phyloP scores from a whole-genome alignment of 1,139 yeast genomes.

The Candida dubliniensis region DNA sequence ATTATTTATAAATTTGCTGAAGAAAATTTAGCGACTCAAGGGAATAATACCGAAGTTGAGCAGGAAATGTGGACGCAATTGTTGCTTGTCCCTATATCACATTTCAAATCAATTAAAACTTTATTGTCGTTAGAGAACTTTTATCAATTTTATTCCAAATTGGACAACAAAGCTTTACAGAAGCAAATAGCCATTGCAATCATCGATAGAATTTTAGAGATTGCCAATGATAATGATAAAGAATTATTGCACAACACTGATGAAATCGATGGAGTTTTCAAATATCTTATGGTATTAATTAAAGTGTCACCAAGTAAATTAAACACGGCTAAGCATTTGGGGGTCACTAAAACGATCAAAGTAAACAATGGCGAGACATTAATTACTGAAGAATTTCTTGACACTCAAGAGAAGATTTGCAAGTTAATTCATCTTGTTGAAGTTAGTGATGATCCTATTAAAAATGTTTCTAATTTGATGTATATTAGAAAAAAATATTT shows the following conservation, averaged over 20 bases:
- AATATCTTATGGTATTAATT: constrained; percentile 39
- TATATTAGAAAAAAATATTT: constrained; percentile 56
- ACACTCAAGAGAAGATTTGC: constrained; percentile 69
- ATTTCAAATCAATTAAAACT: constrained; percentile 31
- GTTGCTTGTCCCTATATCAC: constrained; percentile 57
- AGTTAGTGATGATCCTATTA: constrained; percentile 41
- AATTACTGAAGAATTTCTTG: constrained; percentile 39
- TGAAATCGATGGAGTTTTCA: constrained; percentile 47
- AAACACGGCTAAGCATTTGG: constrained; percentile 39
- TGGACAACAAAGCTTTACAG: constrained; percentile 33
- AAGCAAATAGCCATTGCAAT: constrained; percentile 45
- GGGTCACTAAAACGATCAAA: constrained; percentile 34
- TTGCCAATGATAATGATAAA: constrained; percentile 13
- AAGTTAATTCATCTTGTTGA: constrained; percentile 66
- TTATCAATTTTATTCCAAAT: constrained; percentile 39
- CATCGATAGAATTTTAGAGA: constrained; percentile 35
- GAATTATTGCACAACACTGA: constrained; percentile 25
- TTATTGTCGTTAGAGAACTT: constrained; percentile 39
- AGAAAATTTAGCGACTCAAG: constrained; percentile 34
- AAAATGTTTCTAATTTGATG: constrained; percentile 57
- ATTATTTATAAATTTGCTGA: constrained; percentile 59
- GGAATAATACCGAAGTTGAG: constrained; percentile 16
- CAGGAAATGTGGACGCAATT: constrained; percentile 53
- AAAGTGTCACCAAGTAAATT: constrained; percentile 29
- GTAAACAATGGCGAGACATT: constrained; percentile 32